phyloP scores from a whole-genome alignment of 2,329 filamentous ascomycete genomes.

The Ceratocystis papillata region DNA sequence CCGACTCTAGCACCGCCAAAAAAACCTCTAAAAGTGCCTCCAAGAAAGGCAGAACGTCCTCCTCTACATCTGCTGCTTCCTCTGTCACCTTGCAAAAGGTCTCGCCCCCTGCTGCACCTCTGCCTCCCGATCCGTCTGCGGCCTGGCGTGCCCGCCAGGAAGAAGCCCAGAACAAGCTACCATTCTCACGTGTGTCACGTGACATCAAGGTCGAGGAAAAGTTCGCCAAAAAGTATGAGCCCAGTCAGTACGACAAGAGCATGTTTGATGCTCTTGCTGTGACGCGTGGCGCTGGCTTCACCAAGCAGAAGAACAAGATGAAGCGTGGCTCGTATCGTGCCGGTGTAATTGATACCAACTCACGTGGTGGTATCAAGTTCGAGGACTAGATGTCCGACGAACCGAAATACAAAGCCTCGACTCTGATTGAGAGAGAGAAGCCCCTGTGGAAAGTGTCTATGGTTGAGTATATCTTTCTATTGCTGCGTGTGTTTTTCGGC shows the following conservation, averaged over 20 bases:
- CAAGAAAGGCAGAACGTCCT: constrained; percentile 33
- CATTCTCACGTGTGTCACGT: constrained; percentile 66
- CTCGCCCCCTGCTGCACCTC: constrained; percentile 42
- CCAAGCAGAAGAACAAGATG: constrained; percentile 99
- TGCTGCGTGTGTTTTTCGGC: not conserved
- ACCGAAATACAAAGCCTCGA: too few relatives aligned
- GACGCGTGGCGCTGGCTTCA: constrained; percentile 93
- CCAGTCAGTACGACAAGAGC: constrained; percentile 78
- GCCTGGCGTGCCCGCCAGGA: constrained; percentile 34
- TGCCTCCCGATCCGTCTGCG: constrained; percentile 41
- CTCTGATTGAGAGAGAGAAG: too few relatives aligned
- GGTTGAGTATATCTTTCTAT: too few relatives aligned
- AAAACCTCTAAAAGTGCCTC: constrained; percentile 27
- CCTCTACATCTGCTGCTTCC: constrained; percentile 36
- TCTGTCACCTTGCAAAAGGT: constrained; percentile 44
- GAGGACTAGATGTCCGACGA: constrained; percentile 51
- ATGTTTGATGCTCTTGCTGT: constrained; percentile 82
- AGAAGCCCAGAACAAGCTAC: constrained; percentile 49
- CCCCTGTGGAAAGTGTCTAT: too few relatives aligned
- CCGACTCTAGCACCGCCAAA: constrained; percentile 24
- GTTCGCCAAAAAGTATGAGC: constrained; percentile 70
- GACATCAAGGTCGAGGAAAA: constrained; percentile 56
- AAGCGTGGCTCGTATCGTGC: constrained; percentile 84
- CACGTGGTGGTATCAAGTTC: constrained; percentile 85
- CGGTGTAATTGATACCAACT: constrained; percentile 70